Evolutionary conservation across 306 rosid genomes (phyloP), one percentile per base, ranked within the genome.

Genomic region (Corylus avellana): DNA sequence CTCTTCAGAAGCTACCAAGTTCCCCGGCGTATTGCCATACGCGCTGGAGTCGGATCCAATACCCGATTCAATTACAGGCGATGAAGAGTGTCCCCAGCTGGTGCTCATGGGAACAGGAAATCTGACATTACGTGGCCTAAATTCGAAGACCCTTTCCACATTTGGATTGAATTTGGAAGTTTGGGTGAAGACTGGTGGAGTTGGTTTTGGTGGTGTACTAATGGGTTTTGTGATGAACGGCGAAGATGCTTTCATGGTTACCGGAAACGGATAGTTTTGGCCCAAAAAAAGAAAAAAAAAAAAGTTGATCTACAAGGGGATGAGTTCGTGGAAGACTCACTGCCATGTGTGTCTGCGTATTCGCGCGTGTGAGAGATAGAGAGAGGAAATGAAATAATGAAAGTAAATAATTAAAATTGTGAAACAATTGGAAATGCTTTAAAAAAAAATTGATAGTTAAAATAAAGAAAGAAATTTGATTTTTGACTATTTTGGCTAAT

Each of bases 221-320:
- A 80, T 54, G 22, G 89, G 83, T 37, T 77, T 53, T 16, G 79
- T 55, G 39, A 74, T 10, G 79, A 86, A 81, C 73, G 92, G 44
- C n/a, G 86, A 84, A 10, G 79, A 84, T 7, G 84, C 79, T 64
- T 82, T 85, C 95, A 90, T 92, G 42, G 69, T 81, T 3, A 59
- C 47, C 29, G 7, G 54, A 27, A 20, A 7, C 37, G 42, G 12
- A 5, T 32, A 3, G 39, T 48, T 12, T 20, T n/a, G 75, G 47
- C 7, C 53, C 4, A 2, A 7, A n/a, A 7, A 20, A n/a, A 44
- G 2, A 32, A 32, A 32, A 3, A 20, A n/a, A 22, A 4, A 22
- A 22, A 25, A 37, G 11, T 12, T 18, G 7, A 37, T 2, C 14
- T 14, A 8, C 6, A 18, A 29, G 27, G 6, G 16, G 22, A 32